Evolutionary conservation across 805 yeast species (phyloP), one percentile per base, ranked within the genome.

Genomic region (Lipomyces japonicus): DNA sequence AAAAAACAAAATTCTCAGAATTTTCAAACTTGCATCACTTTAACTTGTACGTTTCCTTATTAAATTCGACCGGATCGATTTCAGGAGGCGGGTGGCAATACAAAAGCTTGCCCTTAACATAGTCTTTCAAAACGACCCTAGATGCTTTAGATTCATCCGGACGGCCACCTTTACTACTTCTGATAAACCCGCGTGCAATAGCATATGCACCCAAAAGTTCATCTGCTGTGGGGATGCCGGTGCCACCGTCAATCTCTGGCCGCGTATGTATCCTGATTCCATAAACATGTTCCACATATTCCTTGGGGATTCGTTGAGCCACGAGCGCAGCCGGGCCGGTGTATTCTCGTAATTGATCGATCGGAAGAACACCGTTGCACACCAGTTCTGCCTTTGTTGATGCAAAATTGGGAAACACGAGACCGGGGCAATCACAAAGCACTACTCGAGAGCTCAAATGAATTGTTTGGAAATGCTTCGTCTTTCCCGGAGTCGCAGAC

Each of bases 361-460:
- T 93, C 19, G 99, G 99, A 50, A 93, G 75, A n/a, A 93, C 96
- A 76, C 99, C 99, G 64, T 89, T 87, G 72, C 97, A 89, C 0
- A 93, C 98, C 63, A 93, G 77, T 63, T 93, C 99, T 61, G 95
- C 97, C 64, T 89, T 90, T 22, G 96, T 86, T 66, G 86, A 86
- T 4, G 97, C 97, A 66, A 93, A 93, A 64, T 91, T 93, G 22
- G 99, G 98, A 74, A 93, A 93, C 16, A 93, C 99, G 55, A 93
- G 75, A 77, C 99, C 99, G 1, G 99, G 99, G 75, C 99, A 93
- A 75, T 93, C 99, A 71, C 97, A 93, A 46, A 93, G 74, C 59
- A 89, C 76, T 2, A 93, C 93, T 32, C 84, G 76, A 45, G 84
- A 86, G 0, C 96, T 80, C 39, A 93, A 75, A 64, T 80, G 79